Evolutionary conservation across 768 basidiomycete species (phyloP).

Genomic region (Phanerochaete carnosa): DNA sequence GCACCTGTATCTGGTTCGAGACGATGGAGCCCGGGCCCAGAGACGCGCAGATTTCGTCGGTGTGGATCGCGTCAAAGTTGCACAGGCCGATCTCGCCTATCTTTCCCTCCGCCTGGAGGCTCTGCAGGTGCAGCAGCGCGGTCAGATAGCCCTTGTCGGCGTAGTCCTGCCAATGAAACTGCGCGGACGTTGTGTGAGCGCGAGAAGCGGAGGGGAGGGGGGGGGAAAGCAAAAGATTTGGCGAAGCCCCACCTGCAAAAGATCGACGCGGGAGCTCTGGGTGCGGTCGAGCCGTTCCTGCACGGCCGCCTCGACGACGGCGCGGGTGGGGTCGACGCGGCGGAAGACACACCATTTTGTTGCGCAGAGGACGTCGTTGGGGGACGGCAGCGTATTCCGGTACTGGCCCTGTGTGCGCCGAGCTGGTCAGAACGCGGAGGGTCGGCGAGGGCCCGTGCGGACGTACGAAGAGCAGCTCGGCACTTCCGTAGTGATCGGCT

Average conservation of each 20-base stretch:
- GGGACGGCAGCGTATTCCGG: conserved; percentile 40
- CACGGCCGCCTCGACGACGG: conserved; percentile 58
- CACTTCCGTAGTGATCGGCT: conserved; percentile 88
- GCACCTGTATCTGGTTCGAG: conserved; percentile 82
- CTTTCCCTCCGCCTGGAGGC: conserved; percentile 55
- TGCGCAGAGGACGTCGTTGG: conserved; percentile 54
- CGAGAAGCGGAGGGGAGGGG: not conserved
- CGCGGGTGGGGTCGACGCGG: conserved; percentile 44
- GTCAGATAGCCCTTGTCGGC: conserved; percentile 45
- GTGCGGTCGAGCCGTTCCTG: conserved; percentile 70
- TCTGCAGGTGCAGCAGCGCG: conserved; percentile 48
- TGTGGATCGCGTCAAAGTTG: conserved; percentile 75
- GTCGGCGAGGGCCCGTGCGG: not conserved
- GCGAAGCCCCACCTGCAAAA: conserved; percentile 55
- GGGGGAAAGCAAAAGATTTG: not conserved
- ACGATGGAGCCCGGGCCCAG: conserved; percentile 70
- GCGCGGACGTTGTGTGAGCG: not conserved
- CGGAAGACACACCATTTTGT: conserved; percentile 89
- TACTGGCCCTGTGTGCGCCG: conserved; percentile 55
- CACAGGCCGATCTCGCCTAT: conserved; percentile 71
- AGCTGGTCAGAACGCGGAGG: not conserved
- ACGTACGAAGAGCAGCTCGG: conserved; percentile 77
- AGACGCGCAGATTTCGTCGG: conserved; percentile 77
- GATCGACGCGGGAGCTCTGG: conserved; percentile 55
- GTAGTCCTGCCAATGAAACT: conserved; percentile 85